Base-by-base conservation (phyloP, 225 moss, liverwort and hornwort genomes). In the Pseudisothecium myosuroides region DNA sequence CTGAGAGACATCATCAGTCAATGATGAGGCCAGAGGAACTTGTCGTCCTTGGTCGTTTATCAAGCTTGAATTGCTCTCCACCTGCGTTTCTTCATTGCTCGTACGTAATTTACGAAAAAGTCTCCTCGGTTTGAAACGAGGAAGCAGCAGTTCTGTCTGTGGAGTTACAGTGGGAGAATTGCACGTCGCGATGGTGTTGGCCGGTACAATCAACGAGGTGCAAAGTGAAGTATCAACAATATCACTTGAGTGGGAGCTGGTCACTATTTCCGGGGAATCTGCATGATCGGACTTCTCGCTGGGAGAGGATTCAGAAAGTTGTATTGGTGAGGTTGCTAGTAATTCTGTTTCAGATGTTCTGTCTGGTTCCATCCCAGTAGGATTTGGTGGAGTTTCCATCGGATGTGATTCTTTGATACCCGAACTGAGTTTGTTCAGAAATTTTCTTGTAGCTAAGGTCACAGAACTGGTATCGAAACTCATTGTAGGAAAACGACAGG, bases 401-500 rank as follows among this genome's bases (percentile, higher is more conserved):
- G 76, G 72, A 62, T 73, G 65, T 59, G 92, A 81, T 72, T 81
- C 84, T 82, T 93, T 86, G 71, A 86, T 68, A 59, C 78, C 89
- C 69, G 80, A 84, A 71, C 63, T 73, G 68, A 92, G 59, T 87
- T 89, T 78, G 65, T 84, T 80, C 83, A 90, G 60, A 32, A 89
- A 81, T 71, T 54, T 76, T 86, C 64, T 90, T 84, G 90, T 68
- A 86, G 92, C 88, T 84, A 69, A 86, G 81, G 84, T 86, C 56
- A 67, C 81, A 60, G 84, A 60, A 85, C 85, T 92, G 68, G 88
- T 73, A 50, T 86, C 88, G 54, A 84, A 84, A 52, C 62, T 89
- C 77, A 68, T 93, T 77, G 82, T 52, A 89, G 88, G 86, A 91
- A 90, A 90, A 61, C 71, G 86, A 85, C 83, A 84, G 17, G 77